These are phyloP conservation scores for Cyathus olla DNA, from an alignment of 1,284 basidiomycete species.

Conservation along the genomic window DNA sequence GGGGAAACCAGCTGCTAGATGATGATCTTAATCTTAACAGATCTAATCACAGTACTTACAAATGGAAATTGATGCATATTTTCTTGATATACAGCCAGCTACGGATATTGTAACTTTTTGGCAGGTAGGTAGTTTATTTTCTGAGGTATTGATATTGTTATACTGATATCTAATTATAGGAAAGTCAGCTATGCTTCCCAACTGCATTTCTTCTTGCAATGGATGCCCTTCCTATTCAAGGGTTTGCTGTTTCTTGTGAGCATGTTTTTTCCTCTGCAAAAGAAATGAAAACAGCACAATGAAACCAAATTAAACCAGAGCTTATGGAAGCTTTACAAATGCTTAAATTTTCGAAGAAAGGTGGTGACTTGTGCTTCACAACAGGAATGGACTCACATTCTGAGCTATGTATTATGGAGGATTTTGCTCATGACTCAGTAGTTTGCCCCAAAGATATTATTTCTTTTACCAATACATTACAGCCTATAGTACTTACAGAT, in stretches of 20 bases:
- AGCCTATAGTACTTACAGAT: no score
- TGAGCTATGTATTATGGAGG: background rate
- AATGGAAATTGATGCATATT: background rate
- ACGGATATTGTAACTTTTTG: background rate
- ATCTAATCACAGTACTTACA: background rate
- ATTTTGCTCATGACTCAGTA: background rate
- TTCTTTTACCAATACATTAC: no score
- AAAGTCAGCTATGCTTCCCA: slow-evolving; percentile 14
- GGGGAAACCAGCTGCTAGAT: background rate
- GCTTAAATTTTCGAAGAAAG: slow-evolving; percentile 28
- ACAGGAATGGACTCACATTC: background rate
- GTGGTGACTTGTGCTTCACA: slow-evolving; percentile 23
- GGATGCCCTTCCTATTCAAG: slow-evolving; percentile 33
- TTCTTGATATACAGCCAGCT: background rate
- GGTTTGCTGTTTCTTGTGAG: slow-evolving; percentile 29
- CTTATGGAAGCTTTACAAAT: slow-evolving; percentile 36
- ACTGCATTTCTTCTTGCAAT: slow-evolving; percentile 22
- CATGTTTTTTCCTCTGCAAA: slow-evolving; percentile 29
- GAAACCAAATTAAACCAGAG: slow-evolving; percentile 21
- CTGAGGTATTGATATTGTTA: background rate
- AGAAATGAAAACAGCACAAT: slow-evolving; percentile 20
- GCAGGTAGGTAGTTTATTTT: background rate
- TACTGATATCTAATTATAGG: background rate
- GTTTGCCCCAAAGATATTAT: no score
- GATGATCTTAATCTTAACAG: background rate